Evolutionary conservation across 768 basidiomycete genomes (phyloP).

Genomic region (Dioszegia aurantiaca): DNA sequence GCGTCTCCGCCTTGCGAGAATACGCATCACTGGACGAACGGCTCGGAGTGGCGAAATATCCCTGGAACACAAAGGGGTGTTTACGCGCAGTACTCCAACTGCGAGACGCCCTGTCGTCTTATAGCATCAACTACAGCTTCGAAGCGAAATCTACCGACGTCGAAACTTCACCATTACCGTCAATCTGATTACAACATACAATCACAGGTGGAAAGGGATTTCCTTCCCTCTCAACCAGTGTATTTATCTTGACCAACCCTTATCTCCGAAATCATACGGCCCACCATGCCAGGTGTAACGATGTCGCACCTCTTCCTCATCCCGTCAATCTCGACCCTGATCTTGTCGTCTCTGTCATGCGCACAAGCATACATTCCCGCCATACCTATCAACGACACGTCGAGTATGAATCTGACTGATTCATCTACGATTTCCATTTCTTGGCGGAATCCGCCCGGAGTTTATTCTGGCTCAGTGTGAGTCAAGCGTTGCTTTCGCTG

Average conservation of each 20-base stretch:
- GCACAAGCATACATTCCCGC: constrained; percentile 67
- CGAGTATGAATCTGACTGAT: constrained; percentile 60
- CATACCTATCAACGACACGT: constrained; percentile 65
- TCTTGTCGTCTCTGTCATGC: constrained; percentile 15
- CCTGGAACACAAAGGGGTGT: no score
- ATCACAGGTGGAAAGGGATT: no score
- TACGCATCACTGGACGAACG: no score
- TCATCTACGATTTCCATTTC: constrained; percentile 58
- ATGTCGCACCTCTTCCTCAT: constrained; percentile 27
- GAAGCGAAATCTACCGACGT: no score
- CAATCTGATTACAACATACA: no score
- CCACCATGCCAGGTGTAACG: constrained; percentile 3
- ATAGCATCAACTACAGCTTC: no score
- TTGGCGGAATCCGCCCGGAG: constrained; percentile 57
- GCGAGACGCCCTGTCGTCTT: no score
- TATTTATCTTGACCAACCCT: no score
- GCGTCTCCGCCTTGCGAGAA: no score
- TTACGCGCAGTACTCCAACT: no score
- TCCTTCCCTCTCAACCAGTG: no score
- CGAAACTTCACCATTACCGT: no score
- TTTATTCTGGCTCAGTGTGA: constrained; percentile 41
- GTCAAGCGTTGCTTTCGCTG: constrained; percentile 8
- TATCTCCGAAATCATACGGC: background rate
- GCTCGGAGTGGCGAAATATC: background rate
- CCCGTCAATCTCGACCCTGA: constrained; percentile 30